Base-by-base conservation (phyloP, 345 rosid species). In the Psidium friedrichsthalianum region DNA sequence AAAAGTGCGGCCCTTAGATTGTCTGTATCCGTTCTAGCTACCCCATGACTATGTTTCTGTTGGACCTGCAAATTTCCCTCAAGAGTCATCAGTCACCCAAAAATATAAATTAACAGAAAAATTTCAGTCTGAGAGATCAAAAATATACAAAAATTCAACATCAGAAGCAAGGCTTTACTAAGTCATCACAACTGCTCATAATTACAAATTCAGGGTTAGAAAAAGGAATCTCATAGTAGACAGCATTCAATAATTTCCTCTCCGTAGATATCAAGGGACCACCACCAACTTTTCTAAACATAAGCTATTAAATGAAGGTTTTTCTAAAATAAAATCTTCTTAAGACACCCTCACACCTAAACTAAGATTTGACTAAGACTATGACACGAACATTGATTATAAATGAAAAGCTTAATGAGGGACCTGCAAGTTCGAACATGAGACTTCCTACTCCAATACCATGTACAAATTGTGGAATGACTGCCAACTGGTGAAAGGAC, bases 31-130 rank as follows among this genome's bases (percentile, higher is more conserved):
- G 89, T 87, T 89, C 94, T 94, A 54, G 92, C 83, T 87, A 92
- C 91, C 87, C 94, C 94, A 87, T 93, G 96, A 82, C 93, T 95
- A 85, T 92, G 94, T 89, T 94, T 97, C 90, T 95, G 98, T 86
- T 92, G 91, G 86, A 96, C 98, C 99, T 97, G 91, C 86, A 86
- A 88, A 87, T 85, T 58, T n/a, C 80, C 82, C 51, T 51, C 86
- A 54, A 18, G 78, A 18, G 47, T 82, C 52, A 82, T 42, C 36
- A 8, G 5, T 36, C 27, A 74, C 69, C 47, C 86, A 27, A 36
- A 59, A 25, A 16, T 84, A 87, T 32, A 47, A 49, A 20, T 49
- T 58, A 24, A 76, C 29, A 44, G 49, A 42, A 74, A n/a, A 53
- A 27, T 74, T 40, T 10, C 76, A 53, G 36, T 20, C 10, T 12